A percentile compares a stretch with the other conserved stretches of the same genome.
Evolutionary conservation across 2,329 filamentous ascomycete species (phyloP).

Genomic region (Emydomyces testavorans): DNA sequence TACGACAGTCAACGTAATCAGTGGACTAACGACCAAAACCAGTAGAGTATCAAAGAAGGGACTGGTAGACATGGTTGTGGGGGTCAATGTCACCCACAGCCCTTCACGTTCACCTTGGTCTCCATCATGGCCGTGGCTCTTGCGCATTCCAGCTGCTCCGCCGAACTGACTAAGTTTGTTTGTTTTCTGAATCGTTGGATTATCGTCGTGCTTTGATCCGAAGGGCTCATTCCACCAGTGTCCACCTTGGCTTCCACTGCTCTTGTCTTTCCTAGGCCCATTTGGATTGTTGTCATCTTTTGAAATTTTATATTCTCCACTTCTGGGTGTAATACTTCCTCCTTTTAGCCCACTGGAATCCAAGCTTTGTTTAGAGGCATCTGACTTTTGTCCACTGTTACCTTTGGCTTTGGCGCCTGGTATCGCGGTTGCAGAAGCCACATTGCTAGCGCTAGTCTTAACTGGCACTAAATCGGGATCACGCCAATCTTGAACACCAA

Average conservation of each 20-base stretch:
- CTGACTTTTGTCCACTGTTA: slow-evolving; percentile 17
- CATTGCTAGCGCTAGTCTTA: slow-evolving; percentile 14
- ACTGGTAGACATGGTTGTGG: slow-evolving; percentile 72
- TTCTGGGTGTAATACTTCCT: slow-evolving; percentile 59
- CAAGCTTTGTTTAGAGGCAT: slow-evolving; percentile 23
- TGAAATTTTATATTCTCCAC: slow-evolving; percentile 51
- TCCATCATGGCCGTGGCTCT: slow-evolving; percentile 18
- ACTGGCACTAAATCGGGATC: slow-evolving; percentile 59
- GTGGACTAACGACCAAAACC: slow-evolving; percentile 88
- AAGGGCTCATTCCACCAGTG: slow-evolving; percentile 31
- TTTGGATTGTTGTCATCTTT: slow-evolving; percentile 11
- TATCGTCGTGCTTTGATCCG: slow-evolving; percentile 17
- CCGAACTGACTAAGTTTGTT: slow-evolving; percentile 13
- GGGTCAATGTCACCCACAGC: slow-evolving; percentile 92
- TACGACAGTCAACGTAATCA: slow-evolving; percentile 85
- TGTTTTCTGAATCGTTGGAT: not conserved
- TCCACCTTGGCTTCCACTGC: slow-evolving; percentile 14
- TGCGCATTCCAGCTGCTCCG: slow-evolving; percentile 16
- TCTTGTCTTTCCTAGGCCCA: slow-evolving; percentile 12
- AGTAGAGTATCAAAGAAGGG: slow-evolving; percentile 93
- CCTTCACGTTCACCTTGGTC: slow-evolving; percentile 53
- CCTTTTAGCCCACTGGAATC: slow-evolving; percentile 41
- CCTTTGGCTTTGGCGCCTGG: not conserved
- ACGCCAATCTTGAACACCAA: slow-evolving; percentile 78
- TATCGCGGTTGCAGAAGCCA: slow-evolving; percentile 19